Conservation (phyloP, 78 protist genomes). For the Tieghemostelium lacteum region DNA sequence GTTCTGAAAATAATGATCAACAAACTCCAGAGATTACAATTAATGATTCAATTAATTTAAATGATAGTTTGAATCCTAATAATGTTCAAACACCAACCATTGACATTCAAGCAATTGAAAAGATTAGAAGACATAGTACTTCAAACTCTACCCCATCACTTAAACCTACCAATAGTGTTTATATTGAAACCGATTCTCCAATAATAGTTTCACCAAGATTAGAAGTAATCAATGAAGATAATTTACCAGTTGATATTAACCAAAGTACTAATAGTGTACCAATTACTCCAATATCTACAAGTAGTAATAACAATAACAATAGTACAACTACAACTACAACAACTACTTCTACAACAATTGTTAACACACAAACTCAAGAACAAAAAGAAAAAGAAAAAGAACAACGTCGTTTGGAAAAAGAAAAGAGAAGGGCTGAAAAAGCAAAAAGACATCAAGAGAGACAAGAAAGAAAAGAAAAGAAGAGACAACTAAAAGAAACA, state of each 20-base stretch:
- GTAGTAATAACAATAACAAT: background rate
- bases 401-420: constrained; percentile 7
- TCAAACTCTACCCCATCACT: background rate
- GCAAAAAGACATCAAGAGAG: constrained; percentile 28
- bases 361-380: background rate
- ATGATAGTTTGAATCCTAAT: background rate
- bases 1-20: too few species aligned
- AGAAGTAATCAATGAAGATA: background rate
- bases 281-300: background rate
- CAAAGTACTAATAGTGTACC: too few species aligned
- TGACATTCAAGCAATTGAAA: background rate
- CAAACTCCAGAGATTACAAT: too few species aligned
- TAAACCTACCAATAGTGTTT: background rate
- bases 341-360: background rate
- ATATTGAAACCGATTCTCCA: constrained; percentile 2
- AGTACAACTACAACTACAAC: background rate
- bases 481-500: constrained; percentile 19
- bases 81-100: background rate
- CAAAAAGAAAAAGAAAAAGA: constrained; percentile 18
- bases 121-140: background rate
- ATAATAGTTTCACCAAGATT: background rate
- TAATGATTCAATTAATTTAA: too few species aligned
- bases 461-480: constrained; percentile 9
- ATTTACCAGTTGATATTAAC: constrained; percentile 6
- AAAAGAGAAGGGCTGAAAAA: constrained; percentile 31